Evolutionary conservation across 176 grass and related monocot species (phyloP), one percentile per base, ranked within the genome.

Genomic region (Sorghum bicolor): DNA sequence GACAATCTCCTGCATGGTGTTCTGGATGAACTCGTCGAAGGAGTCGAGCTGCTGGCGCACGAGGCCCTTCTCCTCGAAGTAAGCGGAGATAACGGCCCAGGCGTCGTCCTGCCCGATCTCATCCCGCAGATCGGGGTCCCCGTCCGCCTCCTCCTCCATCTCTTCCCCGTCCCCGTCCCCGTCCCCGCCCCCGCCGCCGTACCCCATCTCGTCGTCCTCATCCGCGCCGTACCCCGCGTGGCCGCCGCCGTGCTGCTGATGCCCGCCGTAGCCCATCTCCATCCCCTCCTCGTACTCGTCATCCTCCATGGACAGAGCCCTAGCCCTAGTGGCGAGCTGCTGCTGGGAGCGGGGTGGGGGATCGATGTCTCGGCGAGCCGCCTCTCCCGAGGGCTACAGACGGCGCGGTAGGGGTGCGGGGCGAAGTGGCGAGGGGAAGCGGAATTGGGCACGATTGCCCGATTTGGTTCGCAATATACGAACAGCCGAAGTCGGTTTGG

Each of bases 11-110:
- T 99, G 96, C 96, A 96, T 99, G 55, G 89, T 96, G 74, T 96
- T 99, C 89, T 96, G 91, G 67, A 99, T 99, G 76, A 99, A 99
- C 91, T 94, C 89, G 41, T 99, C 96, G 77, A 99, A 99, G 64
- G 96, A 99, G 39, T 96, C 96, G 29, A 99, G 91, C 80, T 99
- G 91, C 89, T 99, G 93, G 16, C 93, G 85, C 41, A 99, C 96
- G 45, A 99, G 87, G 62, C 96, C 96, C 83, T 99, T 99, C 86
- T 99, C 96, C 87, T 96, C 89, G 74, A 99, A 99, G 84, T 99
- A 99, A 77, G 93, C 93, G 47, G 89, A 96, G 89, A 99, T 99
- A 43, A 99, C 93, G 12, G 93, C 91, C 96, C 93, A 99, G 69
- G 93, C 96, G 22, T 99, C 96, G 64, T 99, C 96, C 83, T 96